Evolutionary conservation across 306 rosid species (phyloP).

Genomic region (Calophaca sinica): DNA sequence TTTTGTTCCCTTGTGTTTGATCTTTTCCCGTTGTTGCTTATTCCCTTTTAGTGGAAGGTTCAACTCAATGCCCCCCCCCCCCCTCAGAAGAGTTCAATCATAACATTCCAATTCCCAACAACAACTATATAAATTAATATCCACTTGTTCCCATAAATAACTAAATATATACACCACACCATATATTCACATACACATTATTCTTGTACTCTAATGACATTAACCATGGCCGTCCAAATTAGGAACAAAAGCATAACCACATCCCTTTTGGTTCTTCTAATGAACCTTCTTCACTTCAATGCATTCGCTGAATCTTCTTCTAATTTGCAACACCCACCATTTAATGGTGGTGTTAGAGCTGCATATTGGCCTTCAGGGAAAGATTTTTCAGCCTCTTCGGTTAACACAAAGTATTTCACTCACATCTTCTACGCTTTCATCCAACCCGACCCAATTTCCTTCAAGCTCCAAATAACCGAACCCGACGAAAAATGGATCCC

Average conservation of each 20-base stretch:
- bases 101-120: conserved; percentile 32
- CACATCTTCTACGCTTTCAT: conserved; percentile 82
- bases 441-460: conserved; percentile 52
- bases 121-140: not conserved
- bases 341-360: conserved; percentile 55
- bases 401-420: conserved; percentile 66
- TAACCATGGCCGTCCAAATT: conserved; percentile 36
- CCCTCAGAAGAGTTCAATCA: conserved; percentile 2
- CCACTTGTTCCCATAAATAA: not conserved
- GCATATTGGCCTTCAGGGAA: conserved; percentile 76
- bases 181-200: not conserved
- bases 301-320: not conserved
- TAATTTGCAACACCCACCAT: not conserved
- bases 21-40: conserved; percentile 4
- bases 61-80: conserved; percentile 11
- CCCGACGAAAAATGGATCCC: conserved; percentile 47
- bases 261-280: conserved; percentile 42
- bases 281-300: conserved; percentile 22
- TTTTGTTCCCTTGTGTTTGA: conserved; percentile 45
- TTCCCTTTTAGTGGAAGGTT: not conserved
- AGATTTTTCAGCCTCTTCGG: conserved; percentile 56
- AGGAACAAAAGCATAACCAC: not conserved
- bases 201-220: not conserved
- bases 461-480: conserved; percentile 50
- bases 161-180: not conserved